A percentile compares a stretch with the other conserved stretches of the same genome.
Evolutionary conservation across 805 yeast genomes (phyloP).

Genomic region (Pichia californica): DNA sequence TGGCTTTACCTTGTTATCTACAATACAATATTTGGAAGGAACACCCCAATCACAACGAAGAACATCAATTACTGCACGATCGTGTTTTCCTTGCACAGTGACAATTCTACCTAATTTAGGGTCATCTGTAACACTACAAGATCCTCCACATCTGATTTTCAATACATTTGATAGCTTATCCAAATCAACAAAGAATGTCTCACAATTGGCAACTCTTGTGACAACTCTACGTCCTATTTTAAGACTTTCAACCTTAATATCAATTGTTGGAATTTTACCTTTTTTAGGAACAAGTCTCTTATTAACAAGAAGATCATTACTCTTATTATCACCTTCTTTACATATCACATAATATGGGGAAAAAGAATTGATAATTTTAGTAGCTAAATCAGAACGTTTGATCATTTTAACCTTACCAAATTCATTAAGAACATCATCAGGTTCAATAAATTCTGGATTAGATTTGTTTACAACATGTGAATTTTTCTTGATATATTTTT

Average conservation of each 20-base stretch:
- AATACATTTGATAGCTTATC: conserved; percentile 61
- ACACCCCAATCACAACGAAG: conserved; percentile 55
- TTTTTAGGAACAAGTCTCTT: conserved; percentile 36
- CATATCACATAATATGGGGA: conserved; percentile 10
- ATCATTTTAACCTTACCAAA: conserved; percentile 31
- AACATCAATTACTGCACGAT: conserved; percentile 50
- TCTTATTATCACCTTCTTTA: conserved; percentile 17
- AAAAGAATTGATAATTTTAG: conserved; percentile 5
- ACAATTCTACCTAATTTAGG: conserved; percentile 57
- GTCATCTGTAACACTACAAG: conserved; percentile 61
- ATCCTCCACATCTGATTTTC: conserved; percentile 80
- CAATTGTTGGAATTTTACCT: conserved; percentile 65
- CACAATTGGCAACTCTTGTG: conserved; percentile 67
- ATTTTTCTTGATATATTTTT: conserved; percentile 48
- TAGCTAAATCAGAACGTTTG: conserved; percentile 15
- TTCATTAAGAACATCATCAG: conserved; percentile 47
- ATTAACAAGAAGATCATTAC: conserved; percentile 10
- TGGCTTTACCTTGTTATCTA: conserved; percentile 42
- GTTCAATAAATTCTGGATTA: conserved; percentile 46
- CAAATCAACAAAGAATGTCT: conserved; percentile 58
- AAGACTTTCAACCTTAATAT: conserved; percentile 59
- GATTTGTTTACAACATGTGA: conserved; percentile 41
- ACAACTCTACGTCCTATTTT: conserved; percentile 78
- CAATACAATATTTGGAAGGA: conserved; percentile 56
- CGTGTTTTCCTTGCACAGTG: conserved; percentile 88